Conservation (phyloP, 805 yeast genomes). For the Candida caryicola region DNA sequence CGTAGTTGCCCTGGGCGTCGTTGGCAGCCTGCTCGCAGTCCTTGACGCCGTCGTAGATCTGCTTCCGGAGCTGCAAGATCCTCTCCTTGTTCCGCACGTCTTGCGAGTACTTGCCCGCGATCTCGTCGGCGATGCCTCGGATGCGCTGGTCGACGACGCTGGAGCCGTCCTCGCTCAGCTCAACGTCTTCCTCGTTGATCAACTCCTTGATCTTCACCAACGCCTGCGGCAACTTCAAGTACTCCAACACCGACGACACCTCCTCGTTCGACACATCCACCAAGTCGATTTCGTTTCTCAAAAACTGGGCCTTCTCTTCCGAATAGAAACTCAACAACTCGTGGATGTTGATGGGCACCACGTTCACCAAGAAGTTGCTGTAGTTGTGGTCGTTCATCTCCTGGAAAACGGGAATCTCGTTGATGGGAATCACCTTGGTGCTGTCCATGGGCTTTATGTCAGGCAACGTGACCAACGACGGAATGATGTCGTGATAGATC, state of each 20-base stretch:
- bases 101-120: slow-evolving; percentile 24
- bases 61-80: slow-evolving; percentile 31
- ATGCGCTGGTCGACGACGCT: slow-evolving; percentile 35
- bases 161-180: slow-evolving; percentile 4
- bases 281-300: slow-evolving; percentile 71
- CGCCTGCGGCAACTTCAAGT: slow-evolving; percentile 69
- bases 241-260: slow-evolving; percentile 74
- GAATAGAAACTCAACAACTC: slow-evolving; percentile 85
- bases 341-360: slow-evolving; percentile 83
- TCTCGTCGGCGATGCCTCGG: slow-evolving; percentile 19
- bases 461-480: slow-evolving; percentile 57
- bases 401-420: slow-evolving; percentile 42
- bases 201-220: slow-evolving; percentile 51
- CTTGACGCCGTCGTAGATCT: slow-evolving; percentile 34
- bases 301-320: slow-evolving; percentile 77
- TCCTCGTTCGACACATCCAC: slow-evolving; percentile 79
- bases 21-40: slow-evolving; percentile 29
- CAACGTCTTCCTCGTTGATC: slow-evolving; percentile 17
- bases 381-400: slow-evolving; percentile 37
- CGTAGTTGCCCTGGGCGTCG: slow-evolving; percentile 8
- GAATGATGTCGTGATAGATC: slow-evolving; percentile 78
- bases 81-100: slow-evolving; percentile 33
- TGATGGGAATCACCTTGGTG: slow-evolving; percentile 56
- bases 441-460: slow-evolving; percentile 69
- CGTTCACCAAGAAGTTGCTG: slow-evolving; percentile 65